phyloP scores from a whole-genome alignment of 192 early-diverging fungal genomes.

The Entomortierella chlamydospora region DNA sequence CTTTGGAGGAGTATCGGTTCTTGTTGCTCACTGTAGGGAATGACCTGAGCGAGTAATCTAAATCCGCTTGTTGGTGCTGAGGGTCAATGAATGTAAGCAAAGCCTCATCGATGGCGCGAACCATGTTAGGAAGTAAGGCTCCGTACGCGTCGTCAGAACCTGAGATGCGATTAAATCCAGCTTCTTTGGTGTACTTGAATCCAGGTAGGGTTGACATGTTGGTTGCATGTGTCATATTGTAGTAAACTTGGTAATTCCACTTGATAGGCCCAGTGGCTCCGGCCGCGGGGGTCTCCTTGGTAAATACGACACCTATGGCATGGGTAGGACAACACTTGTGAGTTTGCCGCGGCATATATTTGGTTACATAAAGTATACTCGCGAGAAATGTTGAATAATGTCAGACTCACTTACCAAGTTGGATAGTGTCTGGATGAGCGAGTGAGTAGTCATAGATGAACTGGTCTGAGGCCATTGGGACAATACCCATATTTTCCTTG shows the following conservation, averaged over 20 bases:
- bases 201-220: slow-evolving; percentile 70
- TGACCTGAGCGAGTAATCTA: slow-evolving; percentile 56
- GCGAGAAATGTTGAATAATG: too few species aligned
- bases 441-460: slow-evolving; percentile 80
- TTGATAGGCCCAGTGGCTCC: slow-evolving; percentile 49
- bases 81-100: slow-evolving; percentile 41
- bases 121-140: slow-evolving; percentile 29
- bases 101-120: slow-evolving; percentile 39
- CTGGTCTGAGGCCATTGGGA: slow-evolving; percentile 62
- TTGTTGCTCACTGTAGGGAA: slow-evolving; percentile 70
- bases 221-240: slow-evolving; percentile 66
- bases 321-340: too few species aligned
- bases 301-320: slow-evolving; percentile 37
- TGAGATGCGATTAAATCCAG: slow-evolving; percentile 12
- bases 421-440: slow-evolving; percentile 71
- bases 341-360: too few species aligned
- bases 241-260: slow-evolving; percentile 80
- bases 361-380: too few species aligned
- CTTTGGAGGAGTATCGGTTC: slow-evolving; percentile 58
- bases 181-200: slow-evolving; percentile 39
- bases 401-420: slow-evolving; percentile 59
- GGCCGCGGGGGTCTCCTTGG: slow-evolving; percentile 16
- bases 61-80: slow-evolving; percentile 35
- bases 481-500: slow-evolving; percentile 57
- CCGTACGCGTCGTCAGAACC: slow-evolving; percentile 29